These are phyloP conservation scores for Dendrostoma leiphaemia DNA, from an alignment of 2,329 filamentous ascomycete genomes.

Conservation along the genomic window DNA sequence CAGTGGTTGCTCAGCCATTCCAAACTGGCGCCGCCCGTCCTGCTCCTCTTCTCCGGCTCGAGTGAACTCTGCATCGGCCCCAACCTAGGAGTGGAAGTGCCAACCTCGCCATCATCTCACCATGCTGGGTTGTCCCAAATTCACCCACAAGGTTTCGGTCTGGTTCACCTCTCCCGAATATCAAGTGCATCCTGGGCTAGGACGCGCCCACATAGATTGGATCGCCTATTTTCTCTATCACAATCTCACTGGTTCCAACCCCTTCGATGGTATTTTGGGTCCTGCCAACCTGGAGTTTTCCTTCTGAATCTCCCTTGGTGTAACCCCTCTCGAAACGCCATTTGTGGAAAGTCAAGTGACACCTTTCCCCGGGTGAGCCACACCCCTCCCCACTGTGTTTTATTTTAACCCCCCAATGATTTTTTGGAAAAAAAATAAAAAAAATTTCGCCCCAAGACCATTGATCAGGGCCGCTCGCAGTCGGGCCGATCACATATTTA, in stretches of 20 bases:
- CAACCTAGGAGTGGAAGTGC: neutral
- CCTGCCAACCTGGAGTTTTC: neutral
- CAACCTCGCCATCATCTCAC: too few relatives aligned
- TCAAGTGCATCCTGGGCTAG: neutral
- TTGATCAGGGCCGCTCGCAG: too few relatives aligned
- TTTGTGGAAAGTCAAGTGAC: neutral
- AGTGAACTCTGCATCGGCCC: too few relatives aligned
- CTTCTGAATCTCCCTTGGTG: neutral
- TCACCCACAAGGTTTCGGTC: neutral
- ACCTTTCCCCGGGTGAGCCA: neutral
- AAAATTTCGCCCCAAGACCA: neutral
- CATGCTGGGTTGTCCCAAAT: too few relatives aligned
- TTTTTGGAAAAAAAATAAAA: neutral
- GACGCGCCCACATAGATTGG: neutral
- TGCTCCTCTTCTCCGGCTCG: too few relatives aligned
- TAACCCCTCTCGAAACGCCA: slow-evolving; percentile 14
- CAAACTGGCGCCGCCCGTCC: too few relatives aligned
- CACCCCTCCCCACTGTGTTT: neutral
- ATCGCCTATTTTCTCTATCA: slow-evolving; percentile 5
- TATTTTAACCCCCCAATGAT: neutral
- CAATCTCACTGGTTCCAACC: neutral
- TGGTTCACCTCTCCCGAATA: neutral
- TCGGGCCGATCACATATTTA: too few relatives aligned
- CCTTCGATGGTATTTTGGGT: neutral
- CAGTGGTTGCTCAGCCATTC: too few relatives aligned